These are phyloP conservation scores for Cryoendolithus antarcticus DNA, from an alignment of 2,329 filamentous ascomycete genomes.

Conservation along the genomic window DNA sequence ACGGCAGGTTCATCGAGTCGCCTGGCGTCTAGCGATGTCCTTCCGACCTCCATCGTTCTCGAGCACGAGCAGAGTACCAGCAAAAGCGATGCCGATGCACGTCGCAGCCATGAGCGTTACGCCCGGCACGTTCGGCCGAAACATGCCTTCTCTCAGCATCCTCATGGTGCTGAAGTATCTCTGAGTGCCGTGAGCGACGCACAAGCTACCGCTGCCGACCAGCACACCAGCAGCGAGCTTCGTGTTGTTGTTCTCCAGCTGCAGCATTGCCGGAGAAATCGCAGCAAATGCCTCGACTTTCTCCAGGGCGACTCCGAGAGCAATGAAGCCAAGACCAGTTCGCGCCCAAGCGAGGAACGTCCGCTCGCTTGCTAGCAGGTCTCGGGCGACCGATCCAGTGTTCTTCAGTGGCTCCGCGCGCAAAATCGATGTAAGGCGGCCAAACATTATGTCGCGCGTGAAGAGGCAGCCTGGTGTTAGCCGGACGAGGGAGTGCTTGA, in stretches of 20 bases:
- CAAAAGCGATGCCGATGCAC: constrained; percentile 20
- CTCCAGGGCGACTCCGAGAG: constrained; percentile 40
- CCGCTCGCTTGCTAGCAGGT: constrained; percentile 43
- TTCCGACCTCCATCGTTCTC: constrained; percentile 14
- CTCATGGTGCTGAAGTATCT: constrained; percentile 36
- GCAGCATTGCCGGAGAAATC: constrained; percentile 15
- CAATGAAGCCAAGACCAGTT: constrained; percentile 40
- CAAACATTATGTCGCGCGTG: constrained; percentile 8
- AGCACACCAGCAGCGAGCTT: constrained; percentile 24
- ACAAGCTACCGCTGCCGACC: constrained; percentile 33
- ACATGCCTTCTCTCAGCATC: constrained; percentile 32
- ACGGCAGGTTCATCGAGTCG: too few relatives aligned
- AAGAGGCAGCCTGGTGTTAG: background rate
- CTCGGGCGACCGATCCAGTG: constrained; percentile 38
- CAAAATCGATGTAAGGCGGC: constrained; percentile 9
- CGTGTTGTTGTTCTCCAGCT: constrained; percentile 22
- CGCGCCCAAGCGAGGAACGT: constrained; percentile 43
- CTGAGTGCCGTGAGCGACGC: constrained; percentile 35
- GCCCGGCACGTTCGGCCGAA: constrained; percentile 25
- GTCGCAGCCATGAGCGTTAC: constrained; percentile 17
- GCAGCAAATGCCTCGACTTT: constrained; percentile 30
- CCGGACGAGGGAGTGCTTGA: too few relatives aligned
- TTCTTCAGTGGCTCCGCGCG: constrained; percentile 25
- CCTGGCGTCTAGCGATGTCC: background rate
- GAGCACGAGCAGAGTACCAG: constrained; percentile 17